Percentiles rank a stretch among this genome's conserved stretches.
Conservation (phyloP, 345 rosid species). For the Hibiscus syriacus region DNA sequence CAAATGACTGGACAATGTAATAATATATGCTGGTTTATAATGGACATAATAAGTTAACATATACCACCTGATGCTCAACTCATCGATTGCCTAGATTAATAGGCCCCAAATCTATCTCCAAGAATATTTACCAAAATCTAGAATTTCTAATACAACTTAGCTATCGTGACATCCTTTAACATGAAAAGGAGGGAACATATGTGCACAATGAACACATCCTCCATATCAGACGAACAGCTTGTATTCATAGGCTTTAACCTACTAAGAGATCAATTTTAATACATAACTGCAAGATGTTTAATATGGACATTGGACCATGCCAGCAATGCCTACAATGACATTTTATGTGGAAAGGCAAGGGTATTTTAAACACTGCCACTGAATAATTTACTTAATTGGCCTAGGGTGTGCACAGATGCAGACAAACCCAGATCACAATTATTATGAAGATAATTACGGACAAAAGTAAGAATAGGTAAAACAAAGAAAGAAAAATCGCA, state of each 20-base stretch:
- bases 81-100: not conserved
- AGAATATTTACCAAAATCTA: too few species aligned
- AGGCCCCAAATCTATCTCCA: not conserved
- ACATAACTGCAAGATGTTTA: not conserved
- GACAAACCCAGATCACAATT: not conserved
- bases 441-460: not conserved
- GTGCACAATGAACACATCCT: not conserved
- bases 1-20: not conserved
- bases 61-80: not conserved
- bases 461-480: not conserved
- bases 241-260: not conserved
- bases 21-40: not conserved
- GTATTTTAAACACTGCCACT: not conserved
- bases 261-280: not conserved
- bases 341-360: not conserved
- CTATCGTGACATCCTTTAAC: not conserved
- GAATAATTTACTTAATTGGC: not conserved
- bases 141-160: not conserved
- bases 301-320: not conserved
- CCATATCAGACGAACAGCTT: not conserved
- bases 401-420: not conserved
- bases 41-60: not conserved
- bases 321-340: not conserved
- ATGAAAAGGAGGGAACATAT: not conserved
- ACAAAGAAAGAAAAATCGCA: slow-evolving; percentile 8